Base-by-base conservation (phyloP, 768 basidiomycete genomes). In the Atractiella rhizophila region DNA sequence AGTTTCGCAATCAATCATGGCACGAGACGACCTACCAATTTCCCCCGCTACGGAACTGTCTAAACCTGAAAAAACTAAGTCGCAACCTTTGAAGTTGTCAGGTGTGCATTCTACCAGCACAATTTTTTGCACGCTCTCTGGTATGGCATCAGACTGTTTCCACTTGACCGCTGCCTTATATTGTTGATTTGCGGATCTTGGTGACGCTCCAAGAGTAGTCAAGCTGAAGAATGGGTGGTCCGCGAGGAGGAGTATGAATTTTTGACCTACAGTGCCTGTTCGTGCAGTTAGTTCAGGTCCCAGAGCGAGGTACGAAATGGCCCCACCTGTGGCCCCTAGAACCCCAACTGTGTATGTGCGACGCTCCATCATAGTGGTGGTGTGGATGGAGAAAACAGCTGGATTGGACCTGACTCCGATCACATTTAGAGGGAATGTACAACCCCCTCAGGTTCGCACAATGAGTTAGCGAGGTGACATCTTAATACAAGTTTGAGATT, bases 11-110 rank as follows among this genome's bases (percentile, higher is more conserved):
- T 8, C 26, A 13, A 19, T 6, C 0, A 5, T 9, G 24, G 4
- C 7, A 31, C 18, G n/a, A 27, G 0, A 10, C 1, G 9, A 56
- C 68, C 56, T 54, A 86, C 88, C 88, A 57, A 96, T 85, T 11
- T 86, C 79, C 10, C 86, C 83, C 25, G 88, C 88, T 23, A 73
- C 86, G 54, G 91, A 83, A 15, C 76, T 72, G 60, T 96, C 91
- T 44, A 98, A 62, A n/a, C 91, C 91, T 0, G 81, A 86, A 60
- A 98, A 98, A 30, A 96, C 68, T 46, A 96, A 65, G 9, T 68
- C 67, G 56, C 86, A 94, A 8, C 76, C 77, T 28, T 58, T 54
- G 54, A 94, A 94, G 37, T 73, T 64, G 45, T 73, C 67, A 4
- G 82, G 71, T 36, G 63, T 63, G 64, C 91, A 98, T 47, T 76